Evolutionary conservation across 1,284 basidiomycete species (phyloP).

Genomic region (Calocybe gambosa): DNA sequence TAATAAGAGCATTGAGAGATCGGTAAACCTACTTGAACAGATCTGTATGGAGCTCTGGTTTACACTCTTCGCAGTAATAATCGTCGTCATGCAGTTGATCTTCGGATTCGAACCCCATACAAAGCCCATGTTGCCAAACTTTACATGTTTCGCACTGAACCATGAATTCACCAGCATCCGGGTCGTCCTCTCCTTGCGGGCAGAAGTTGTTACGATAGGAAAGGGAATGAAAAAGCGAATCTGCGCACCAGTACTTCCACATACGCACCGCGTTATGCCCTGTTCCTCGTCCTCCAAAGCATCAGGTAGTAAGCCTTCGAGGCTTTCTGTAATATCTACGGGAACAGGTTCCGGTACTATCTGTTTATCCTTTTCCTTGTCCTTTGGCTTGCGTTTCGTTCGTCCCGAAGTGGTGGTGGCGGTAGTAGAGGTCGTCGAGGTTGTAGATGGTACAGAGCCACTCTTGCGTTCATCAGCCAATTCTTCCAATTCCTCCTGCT

Average conservation of each 20-base stretch:
- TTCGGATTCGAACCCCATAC: slow-evolving; percentile 90
- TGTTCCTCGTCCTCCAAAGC: slow-evolving; percentile 65
- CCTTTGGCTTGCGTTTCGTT: slow-evolving; percentile 52
- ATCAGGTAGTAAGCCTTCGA: slow-evolving; percentile 32
- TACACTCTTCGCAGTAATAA: slow-evolving; percentile 93
- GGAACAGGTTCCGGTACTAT: slow-evolving; percentile 21
- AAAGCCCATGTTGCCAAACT: slow-evolving; percentile 97
- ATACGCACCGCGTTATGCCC: slow-evolving; percentile 89
- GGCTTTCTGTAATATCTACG: slow-evolving; percentile 24
- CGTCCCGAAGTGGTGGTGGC: slow-evolving; percentile 33
- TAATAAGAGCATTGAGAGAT: background rate
- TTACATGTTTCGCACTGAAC: slow-evolving; percentile 97
- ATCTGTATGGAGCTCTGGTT: slow-evolving; percentile 79
- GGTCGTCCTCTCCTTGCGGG: slow-evolving; percentile 65
- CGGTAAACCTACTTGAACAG: slow-evolving; percentile 60
- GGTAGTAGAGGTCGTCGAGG: slow-evolving; percentile 31
- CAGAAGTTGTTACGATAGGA: slow-evolving; percentile 21
- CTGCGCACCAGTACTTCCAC: slow-evolving; percentile 78
- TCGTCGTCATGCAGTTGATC: slow-evolving; percentile 75
- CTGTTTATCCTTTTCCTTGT: slow-evolving; percentile 37
- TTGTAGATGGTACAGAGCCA: slow-evolving; percentile 26
- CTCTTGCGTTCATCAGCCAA: slow-evolving; percentile 46
- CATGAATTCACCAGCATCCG: slow-evolving; percentile 86
- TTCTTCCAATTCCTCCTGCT: slow-evolving; percentile 70
- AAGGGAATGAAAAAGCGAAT: slow-evolving; percentile 8